phyloP scores from a whole-genome alignment of 805 yeast species.

The Ogataea methanolica region DNA sequence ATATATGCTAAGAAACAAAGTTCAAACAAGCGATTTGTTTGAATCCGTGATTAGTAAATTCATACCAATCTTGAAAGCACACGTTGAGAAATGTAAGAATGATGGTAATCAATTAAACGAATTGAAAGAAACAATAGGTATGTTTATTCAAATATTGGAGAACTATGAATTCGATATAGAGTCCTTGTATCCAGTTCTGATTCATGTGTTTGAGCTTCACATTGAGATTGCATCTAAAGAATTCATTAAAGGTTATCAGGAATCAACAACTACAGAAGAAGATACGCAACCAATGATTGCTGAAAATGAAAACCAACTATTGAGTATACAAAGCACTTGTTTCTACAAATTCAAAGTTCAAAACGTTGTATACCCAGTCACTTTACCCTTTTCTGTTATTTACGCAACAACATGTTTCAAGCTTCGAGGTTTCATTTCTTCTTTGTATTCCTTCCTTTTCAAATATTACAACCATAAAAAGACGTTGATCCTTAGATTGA shows the following conservation, averaged over 20 bases:
- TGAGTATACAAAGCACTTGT: constrained; percentile 48
- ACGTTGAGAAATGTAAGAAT: constrained; percentile 37
- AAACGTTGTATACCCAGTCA: constrained; percentile 45
- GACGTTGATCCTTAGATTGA: constrained; percentile 53
- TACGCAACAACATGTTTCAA: constrained; percentile 85
- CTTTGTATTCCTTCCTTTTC: constrained; percentile 59
- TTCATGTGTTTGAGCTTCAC: constrained; percentile 54
- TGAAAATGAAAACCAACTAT: constrained; percentile 53
- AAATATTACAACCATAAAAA: constrained; percentile 62
- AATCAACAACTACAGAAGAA: constrained; percentile 61
- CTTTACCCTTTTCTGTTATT: constrained; percentile 82
- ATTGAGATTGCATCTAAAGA: constrained; percentile 50
- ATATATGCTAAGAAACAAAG: constrained; percentile 55
- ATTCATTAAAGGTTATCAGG: constrained; percentile 56
- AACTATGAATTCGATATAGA: constrained; percentile 57
- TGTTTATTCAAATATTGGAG: constrained; percentile 72
- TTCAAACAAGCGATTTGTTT: constrained; percentile 71
- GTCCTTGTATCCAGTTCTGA: constrained; percentile 57
- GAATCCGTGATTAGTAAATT: constrained; percentile 58
- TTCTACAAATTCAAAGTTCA: constrained; percentile 21
- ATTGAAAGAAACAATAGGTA: constrained; percentile 61
- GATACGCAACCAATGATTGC: constrained; percentile 85
- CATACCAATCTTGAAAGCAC: constrained; percentile 51
- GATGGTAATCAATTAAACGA: constrained; percentile 43
- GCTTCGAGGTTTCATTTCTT: constrained; percentile 58